Base-by-base conservation (phyloP, 1,139 yeast species). In the Blastobotrys arbuscula region DNA sequence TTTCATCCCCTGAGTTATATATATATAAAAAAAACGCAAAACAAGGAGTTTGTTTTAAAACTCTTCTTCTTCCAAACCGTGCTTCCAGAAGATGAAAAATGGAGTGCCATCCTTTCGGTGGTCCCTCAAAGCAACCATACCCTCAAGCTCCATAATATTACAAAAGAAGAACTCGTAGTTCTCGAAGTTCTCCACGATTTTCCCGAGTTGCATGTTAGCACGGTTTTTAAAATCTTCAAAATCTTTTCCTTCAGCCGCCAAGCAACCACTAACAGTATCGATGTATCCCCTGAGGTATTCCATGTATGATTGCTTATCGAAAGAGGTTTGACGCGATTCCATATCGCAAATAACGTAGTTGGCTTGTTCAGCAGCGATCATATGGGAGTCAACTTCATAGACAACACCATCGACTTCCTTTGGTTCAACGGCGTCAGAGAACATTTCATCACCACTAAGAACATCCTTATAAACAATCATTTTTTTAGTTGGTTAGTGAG, bases 121-220 rank as follows among this genome's bases (percentile, higher is more conserved):
- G n/a, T n/a, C n/a, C n/a, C n/a, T n/a, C n/a, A n/a, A n/a, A n/a
- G 88, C 90, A 70, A 92, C 76, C 98, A 92, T 92, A 66, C 85
- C 97, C 74, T 92, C 97, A 72, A 97, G 97, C 83, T 94, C 96
- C 99, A 92, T 92, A 69, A 96, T 85, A 79, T 92, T 97, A 79
- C 98, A 98, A 63, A 96, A 90, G 90, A 75, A 92, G 82, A 92
- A 92, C 70, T 92, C 98, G 95, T 94, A 92, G n/a, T n/a, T n/a
- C n/a, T n/a, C n/a, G n/a, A n/a, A n/a, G n/a, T n/a, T n/a, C n/a
- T n/a, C n/a, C n/a, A 92, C 73, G 62, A 92, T 84, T 81, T 92
- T 94, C 86, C 92, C 94, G 75, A 87, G 95, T 80, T 89, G 90
- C 63, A 86, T 75, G 62, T 83, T 79, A 64, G 98, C 98, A 72